Base-by-base conservation (phyloP, 1,284 basidiomycete genomes). In the Amylostereum chailletii region DNA sequence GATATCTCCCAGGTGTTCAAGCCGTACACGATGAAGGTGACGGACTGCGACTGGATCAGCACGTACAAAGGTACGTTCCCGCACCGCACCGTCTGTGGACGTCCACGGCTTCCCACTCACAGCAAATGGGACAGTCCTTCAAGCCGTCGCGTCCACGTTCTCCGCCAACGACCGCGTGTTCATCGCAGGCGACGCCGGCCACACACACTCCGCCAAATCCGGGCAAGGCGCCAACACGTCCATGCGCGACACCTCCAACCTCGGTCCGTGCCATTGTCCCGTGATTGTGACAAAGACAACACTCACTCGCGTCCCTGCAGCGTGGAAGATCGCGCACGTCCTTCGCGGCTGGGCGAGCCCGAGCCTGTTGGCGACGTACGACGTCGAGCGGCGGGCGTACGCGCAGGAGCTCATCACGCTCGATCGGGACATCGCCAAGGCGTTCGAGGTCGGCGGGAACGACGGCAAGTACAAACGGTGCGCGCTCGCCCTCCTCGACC, bases 251-350 rank as follows among this genome's bases (percentile, higher is more conserved):
- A 31, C n/a, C 42, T 43, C 11, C 27, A 43, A 43, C 30, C 42
- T 43, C 27, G 19, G 42, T 43, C 19, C 19, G 19, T 19, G 19
- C 19, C 19, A 19, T 19, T 19, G 19, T 19, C 19, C 19, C 19
- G 19, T 19, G 19, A 19, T 19, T 19, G 19, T 19, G 19, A 19
- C 19, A 19, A 30, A 6, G 42, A 7, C 27, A 29, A n/a, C 36
- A 8, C 8, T 37, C 36, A n/a, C 30, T 27, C 7, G 32, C 19
- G n/a, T 10, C 19, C 6, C 40, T 31, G 30, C 42, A 43, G 52
- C 47, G 3, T 54, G 52, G 52, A 54, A 54, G 41, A 46, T 54
- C 3, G 47, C 52, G 0, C 34, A 39, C 6, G 50, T 51, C 3
- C 6, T 48, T 30, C 43, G 42, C 11, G 50, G 52, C 4, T 49